phyloP scores from a whole-genome alignment of 2,329 filamentous ascomycete genomes.

The Trichoderma harzianum region DNA sequence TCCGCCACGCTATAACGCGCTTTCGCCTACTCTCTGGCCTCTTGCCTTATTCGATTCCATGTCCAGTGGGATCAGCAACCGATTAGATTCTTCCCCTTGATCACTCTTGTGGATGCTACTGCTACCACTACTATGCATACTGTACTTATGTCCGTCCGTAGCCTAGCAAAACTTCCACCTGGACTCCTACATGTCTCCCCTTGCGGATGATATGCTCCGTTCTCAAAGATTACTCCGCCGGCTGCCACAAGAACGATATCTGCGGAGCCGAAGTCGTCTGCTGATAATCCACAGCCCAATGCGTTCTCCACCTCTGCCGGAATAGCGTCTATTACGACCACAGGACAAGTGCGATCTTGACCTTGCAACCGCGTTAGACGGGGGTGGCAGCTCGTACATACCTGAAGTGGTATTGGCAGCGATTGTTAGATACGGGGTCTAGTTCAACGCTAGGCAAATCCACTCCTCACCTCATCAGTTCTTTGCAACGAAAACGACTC shows the following conservation, averaged over 20 bases:
- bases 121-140: not conserved
- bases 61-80: not conserved
- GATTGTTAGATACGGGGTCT: not conserved
- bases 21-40: not conserved
- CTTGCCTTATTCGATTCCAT: not conserved
- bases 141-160: not conserved
- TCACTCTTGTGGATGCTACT: not conserved
- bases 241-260: not conserved
- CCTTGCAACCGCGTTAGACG: not conserved
- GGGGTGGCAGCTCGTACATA: not conserved
- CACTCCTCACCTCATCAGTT: not conserved
- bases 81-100: not conserved
- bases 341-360: not conserved
- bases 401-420: not conserved
- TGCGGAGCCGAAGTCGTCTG: constrained; percentile 5
- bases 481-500: not conserved
- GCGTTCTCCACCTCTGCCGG: constrained; percentile 3
- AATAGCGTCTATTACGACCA: not conserved
- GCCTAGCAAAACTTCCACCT: not conserved
- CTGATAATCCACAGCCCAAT: constrained; percentile 6
- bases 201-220: constrained; percentile 13
- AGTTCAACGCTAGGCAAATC: not conserved
- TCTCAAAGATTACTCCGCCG: not conserved
- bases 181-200: not conserved
- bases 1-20: not conserved